A percentile compares a stretch with the other conserved stretches of the same genome.
Evolutionary conservation across 768 basidiomycete species (phyloP).

Genomic region (Tulasnella sp.): DNA sequence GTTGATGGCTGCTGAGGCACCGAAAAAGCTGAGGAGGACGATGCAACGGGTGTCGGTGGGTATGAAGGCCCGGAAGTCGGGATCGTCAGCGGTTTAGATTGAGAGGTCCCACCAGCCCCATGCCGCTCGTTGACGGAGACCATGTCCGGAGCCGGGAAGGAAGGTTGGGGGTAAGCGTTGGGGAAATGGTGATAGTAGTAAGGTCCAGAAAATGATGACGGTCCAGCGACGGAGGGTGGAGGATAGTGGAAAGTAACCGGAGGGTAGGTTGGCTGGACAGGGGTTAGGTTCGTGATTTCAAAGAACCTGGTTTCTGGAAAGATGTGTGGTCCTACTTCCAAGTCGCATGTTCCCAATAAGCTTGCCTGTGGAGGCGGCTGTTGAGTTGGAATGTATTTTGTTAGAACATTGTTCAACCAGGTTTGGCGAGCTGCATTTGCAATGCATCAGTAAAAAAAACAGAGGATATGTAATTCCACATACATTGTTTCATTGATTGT

Average conservation of each 20-base stretch:
- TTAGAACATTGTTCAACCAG: background rate
- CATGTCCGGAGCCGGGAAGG: no score
- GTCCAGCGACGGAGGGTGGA: background rate
- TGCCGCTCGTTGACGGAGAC: slow-evolving; percentile 25
- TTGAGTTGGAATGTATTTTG: background rate
- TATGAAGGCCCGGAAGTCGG: no score
- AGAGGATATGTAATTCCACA: background rate
- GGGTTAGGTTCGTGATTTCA: slow-evolving; percentile 48
- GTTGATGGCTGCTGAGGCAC: slow-evolving; percentile 6
- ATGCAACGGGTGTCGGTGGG: slow-evolving; percentile 22
- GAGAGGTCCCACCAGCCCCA: background rate
- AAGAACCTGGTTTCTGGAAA: slow-evolving; percentile 62
- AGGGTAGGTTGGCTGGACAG: background rate
- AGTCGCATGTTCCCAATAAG: slow-evolving; percentile 56
- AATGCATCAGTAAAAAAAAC: background rate
- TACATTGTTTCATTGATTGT: background rate
- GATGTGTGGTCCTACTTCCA: slow-evolving; percentile 67
- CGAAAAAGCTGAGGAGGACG: background rate
- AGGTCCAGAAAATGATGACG: background rate
- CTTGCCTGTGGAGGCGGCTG: slow-evolving; percentile 56
- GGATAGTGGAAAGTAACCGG: background rate
- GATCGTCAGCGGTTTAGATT: background rate
- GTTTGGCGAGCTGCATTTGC: background rate
- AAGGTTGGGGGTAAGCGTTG: slow-evolving; percentile 20
- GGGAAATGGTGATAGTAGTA: slow-evolving; percentile 21